A percentile compares a stretch with the other conserved stretches of the same genome.
These are phyloP conservation scores for Cronartium ribicola DNA, from an alignment of 1,284 basidiomycete genomes.

Conservation along the genomic window DNA sequence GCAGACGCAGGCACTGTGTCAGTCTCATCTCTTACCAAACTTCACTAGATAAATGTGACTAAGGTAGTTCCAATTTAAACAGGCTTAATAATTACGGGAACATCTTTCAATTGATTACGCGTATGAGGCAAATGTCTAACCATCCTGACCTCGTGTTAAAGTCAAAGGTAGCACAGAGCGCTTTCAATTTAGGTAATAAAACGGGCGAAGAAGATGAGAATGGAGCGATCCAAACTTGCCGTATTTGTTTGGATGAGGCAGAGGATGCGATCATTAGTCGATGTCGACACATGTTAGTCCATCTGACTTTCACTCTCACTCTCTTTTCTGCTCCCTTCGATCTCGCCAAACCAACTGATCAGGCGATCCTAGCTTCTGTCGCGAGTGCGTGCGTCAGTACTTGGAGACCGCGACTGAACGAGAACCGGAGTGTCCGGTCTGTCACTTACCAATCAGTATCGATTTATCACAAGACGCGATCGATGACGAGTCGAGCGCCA, in stretches of 20 bases:
- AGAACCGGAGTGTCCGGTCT: slow-evolving; percentile 87
- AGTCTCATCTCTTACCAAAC: background rate
- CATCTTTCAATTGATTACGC: slow-evolving; percentile 61
- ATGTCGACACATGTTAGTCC: slow-evolving; percentile 73
- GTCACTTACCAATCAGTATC: slow-evolving; percentile 86
- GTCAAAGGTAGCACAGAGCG: slow-evolving; percentile 61
- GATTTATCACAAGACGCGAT: slow-evolving; percentile 89
- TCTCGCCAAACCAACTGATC: too few species aligned
- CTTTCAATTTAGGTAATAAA: slow-evolving; percentile 5
- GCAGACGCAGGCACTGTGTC: slow-evolving; percentile 73
- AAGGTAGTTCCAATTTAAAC: background rate
- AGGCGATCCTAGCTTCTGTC: slow-evolving; percentile 29
- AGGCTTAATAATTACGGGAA: slow-evolving; percentile 70
- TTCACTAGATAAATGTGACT: background rate
- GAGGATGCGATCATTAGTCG: slow-evolving; percentile 89
- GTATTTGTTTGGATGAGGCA: slow-evolving; percentile 92
- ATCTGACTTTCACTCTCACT: too few species aligned
- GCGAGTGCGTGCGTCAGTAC: slow-evolving; percentile 94
- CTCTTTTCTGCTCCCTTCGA: background rate
- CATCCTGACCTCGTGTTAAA: slow-evolving; percentile 86
- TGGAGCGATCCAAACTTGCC: slow-evolving; percentile 62
- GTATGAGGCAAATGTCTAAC: slow-evolving; percentile 50
- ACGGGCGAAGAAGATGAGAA: slow-evolving; percentile 55
- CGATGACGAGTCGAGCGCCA: slow-evolving; percentile 59
- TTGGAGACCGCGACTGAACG: slow-evolving; percentile 70